phyloP scores from a whole-genome alignment of 768 basidiomycete species.

The Cytidiella melzeri region DNA sequence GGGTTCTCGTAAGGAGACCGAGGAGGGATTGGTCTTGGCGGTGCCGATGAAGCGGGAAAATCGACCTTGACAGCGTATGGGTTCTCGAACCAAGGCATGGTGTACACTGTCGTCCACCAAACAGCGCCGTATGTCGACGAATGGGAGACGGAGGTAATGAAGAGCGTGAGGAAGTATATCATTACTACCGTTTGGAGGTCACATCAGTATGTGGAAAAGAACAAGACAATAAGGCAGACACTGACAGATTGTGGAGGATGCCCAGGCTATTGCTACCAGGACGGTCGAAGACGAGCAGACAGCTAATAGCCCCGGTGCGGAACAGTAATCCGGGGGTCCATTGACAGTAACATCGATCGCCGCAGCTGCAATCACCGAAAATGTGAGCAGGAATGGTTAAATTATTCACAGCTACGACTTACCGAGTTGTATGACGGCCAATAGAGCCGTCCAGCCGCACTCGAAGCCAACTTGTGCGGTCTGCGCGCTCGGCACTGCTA shows the following conservation, averaged over 20 bases:
- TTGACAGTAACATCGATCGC: constrained; percentile 42
- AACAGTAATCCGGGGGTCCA: constrained; percentile 34
- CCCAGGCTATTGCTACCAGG: constrained; percentile 26
- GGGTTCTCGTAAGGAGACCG: constrained; percentile 9
- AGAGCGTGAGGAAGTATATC: constrained; percentile 49
- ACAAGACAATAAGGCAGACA: background rate
- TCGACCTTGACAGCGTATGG: background rate
- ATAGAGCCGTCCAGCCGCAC: constrained; percentile 47
- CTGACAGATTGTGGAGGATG: constrained; percentile 25
- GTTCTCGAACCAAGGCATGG: constrained; percentile 51
- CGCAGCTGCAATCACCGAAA: constrained; percentile 43
- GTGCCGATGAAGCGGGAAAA: background rate
- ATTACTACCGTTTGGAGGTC: constrained; percentile 30
- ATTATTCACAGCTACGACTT: constrained; percentile 12
- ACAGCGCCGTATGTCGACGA: constrained; percentile 35
- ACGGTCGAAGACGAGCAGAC: constrained; percentile 25
- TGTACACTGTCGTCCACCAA: constrained; percentile 47
- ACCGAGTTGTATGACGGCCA: constrained; percentile 49
- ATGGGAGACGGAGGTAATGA: constrained; percentile 43
- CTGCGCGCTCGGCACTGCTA: constrained; percentile 30
- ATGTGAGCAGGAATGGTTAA: constrained; percentile 1
- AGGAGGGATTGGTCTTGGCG: background rate
- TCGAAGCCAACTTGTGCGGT: constrained; percentile 45
- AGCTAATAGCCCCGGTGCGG: constrained; percentile 4
- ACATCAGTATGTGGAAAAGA: background rate